Evolutionary conservation across 2,329 filamentous ascomycete species (phyloP).

Genomic region (Stachybotrys echinatus): DNA sequence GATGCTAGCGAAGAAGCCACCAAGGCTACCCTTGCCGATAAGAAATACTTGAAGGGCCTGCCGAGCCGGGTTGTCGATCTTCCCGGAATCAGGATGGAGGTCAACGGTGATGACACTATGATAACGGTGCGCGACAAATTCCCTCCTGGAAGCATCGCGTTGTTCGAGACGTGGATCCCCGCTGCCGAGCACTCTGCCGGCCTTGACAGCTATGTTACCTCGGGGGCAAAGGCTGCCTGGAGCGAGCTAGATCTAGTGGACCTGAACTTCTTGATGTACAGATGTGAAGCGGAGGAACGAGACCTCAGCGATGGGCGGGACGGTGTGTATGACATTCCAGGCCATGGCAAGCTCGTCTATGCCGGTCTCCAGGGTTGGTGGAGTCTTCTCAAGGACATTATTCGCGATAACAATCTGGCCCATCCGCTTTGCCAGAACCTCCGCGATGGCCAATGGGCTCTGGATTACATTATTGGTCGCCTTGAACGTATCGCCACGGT

Average conservation of each 20-base stretch:
- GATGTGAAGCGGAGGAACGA: slow-evolving; percentile 81
- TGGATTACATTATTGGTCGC: slow-evolving; percentile 80
- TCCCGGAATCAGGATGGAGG: slow-evolving; percentile 66
- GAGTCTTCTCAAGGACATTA: slow-evolving; percentile 81
- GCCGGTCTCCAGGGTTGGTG: slow-evolving; percentile 98
- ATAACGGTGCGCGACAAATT: slow-evolving; percentile 80
- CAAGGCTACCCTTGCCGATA: slow-evolving; percentile 60
- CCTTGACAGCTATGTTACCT: slow-evolving; percentile 80
- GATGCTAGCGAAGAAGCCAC: slow-evolving; percentile 69
- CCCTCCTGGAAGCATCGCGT: slow-evolving; percentile 86
- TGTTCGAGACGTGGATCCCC: slow-evolving; percentile 96
- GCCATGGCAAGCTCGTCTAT: slow-evolving; percentile 80
- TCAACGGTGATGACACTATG: slow-evolving; percentile 66
- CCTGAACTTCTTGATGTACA: slow-evolving; percentile 87
- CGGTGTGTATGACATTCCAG: slow-evolving; percentile 85
- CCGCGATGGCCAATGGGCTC: slow-evolving; percentile 82
- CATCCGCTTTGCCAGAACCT: slow-evolving; percentile 93
- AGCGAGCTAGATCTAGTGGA: slow-evolving; percentile 69
- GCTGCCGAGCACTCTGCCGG: slow-evolving; percentile 77
- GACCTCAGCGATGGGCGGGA: slow-evolving; percentile 75
- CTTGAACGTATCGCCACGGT: slow-evolving; percentile 67
- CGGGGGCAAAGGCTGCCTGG: slow-evolving; percentile 75
- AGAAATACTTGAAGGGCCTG: slow-evolving; percentile 70
- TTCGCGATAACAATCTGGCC: slow-evolving; percentile 83
- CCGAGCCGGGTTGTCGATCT: slow-evolving; percentile 75